Evolutionary conservation across 345 rosid genomes (phyloP).

Genomic region (Populus tremula): DNA sequence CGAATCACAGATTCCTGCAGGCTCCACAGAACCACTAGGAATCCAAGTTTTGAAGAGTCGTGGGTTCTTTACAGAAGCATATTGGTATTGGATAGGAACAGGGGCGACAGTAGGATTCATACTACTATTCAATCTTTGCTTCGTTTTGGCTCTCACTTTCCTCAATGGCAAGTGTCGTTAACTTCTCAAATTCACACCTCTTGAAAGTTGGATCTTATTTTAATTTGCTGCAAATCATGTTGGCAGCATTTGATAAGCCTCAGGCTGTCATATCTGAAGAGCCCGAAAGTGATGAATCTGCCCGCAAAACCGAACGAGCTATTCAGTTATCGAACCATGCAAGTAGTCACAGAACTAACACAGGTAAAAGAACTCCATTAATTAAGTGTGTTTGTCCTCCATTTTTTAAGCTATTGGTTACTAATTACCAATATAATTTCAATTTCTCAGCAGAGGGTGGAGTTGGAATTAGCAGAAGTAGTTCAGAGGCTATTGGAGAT

Average conservation of each 20-base stretch:
- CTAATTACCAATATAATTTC: neutral
- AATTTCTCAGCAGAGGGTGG: neutral
- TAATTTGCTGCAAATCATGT: neutral
- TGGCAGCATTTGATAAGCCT: constrained; percentile 59
- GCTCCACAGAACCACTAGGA: constrained; percentile 41
- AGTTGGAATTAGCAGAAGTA: neutral
- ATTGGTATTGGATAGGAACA: constrained; percentile 71
- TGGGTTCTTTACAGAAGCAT: constrained; percentile 47
- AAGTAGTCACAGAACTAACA: neutral
- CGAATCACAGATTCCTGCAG: constrained; percentile 19
- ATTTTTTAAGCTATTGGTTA: neutral
- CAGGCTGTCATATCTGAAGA: constrained; percentile 41
- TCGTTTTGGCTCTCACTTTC: constrained; percentile 43
- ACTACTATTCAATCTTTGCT: constrained; percentile 42
- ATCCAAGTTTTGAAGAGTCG: constrained; percentile 39
- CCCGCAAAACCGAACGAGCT: neutral
- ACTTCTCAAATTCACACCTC: too few relatives aligned
- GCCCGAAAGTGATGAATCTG: neutral
- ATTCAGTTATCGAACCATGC: constrained; percentile 13
- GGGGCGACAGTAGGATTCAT: constrained; percentile 41
- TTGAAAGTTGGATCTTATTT: neutral
- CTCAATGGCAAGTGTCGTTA: constrained; percentile 45
- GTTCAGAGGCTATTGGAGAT: neutral
- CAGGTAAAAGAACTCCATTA: constrained; percentile 5
- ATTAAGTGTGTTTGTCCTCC: neutral